Percentiles rank a stretch among this genome's conserved stretches.
These are phyloP conservation scores for Blastobotrys peoriensis DNA, from an alignment of 805 yeast species.

Conservation along the genomic window DNA sequence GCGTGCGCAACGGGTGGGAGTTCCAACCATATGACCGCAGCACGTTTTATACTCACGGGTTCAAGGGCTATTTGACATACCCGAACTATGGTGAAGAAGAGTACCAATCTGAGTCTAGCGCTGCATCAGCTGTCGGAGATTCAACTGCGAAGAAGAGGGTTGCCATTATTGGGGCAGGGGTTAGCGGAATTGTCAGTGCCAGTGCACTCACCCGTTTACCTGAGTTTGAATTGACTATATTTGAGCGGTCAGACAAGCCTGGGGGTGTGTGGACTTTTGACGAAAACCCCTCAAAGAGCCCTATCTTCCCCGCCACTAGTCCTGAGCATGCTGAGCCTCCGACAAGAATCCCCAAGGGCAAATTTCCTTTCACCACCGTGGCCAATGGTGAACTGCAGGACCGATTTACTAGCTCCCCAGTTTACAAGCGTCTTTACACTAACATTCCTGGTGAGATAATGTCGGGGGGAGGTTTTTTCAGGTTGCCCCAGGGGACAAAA, in stretches of 20 bases:
- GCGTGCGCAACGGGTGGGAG: slow-evolving; percentile 37
- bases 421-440: slow-evolving; percentile 7
- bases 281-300: background rate
- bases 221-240: slow-evolving; percentile 4
- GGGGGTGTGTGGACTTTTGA: slow-evolving; percentile 14
- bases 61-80: too few species aligned
- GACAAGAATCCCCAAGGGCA: slow-evolving; percentile 1
- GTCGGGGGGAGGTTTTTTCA: slow-evolving; percentile 8
- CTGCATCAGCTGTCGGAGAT: too few species aligned
- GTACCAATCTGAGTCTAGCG: background rate
- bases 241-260: slow-evolving; percentile 3
- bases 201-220: slow-evolving; percentile 6
- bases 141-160: slow-evolving; percentile 1
- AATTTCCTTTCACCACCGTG: slow-evolving; percentile 1
- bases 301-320: slow-evolving; percentile 4
- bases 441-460: slow-evolving; percentile 5
- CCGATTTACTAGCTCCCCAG: slow-evolving; percentile 3
- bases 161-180: slow-evolving; percentile 9
- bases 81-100: slow-evolving; percentile 1
- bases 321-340: slow-evolving; percentile 4
- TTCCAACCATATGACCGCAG: slow-evolving; percentile 41
- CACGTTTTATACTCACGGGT: slow-evolving; percentile 48
- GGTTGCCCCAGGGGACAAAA: slow-evolving; percentile 2
- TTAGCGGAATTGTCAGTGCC: slow-evolving; percentile 1
- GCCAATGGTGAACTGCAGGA: too few species aligned